Evolutionary conservation across 345 rosid species (phyloP), one percentile per base, ranked within the genome.

Genomic region (Euphorbia tirucalli): DNA sequence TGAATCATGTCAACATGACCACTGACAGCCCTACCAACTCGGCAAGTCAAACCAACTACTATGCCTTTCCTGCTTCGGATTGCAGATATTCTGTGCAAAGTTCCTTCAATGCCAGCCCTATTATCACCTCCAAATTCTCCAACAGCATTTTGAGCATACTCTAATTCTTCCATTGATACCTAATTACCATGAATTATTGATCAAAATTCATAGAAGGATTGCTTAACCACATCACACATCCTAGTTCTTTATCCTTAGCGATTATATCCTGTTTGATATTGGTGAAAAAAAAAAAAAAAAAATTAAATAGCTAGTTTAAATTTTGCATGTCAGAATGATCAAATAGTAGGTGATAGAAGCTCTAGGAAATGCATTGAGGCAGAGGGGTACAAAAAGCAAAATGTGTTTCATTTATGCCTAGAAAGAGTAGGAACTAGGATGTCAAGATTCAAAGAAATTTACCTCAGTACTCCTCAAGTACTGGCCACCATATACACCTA

Each of bases 71-170:
- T 76, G 71, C 81, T 87, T 68, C 85, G 84, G 68, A 89, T 83
- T 5, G 92, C 87, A 31, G 88, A 86, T 72, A 89, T 86, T 72
- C 89, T 80, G 31, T 89, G 95, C 84, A 89, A 72, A 66, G 89
- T 89, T 21, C 92, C 87, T 37, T 88, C 89, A 59, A 87, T 87
- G 37, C 90, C 90, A 77, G 90, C 90, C 60, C 92, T 81, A 72
- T 86, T 89, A 77, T 86, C 89, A 50, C 77, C 85, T 15, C 87
- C 85, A 52, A 89, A 89, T 54, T 83, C 88, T 69, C 88, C 90
- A 41, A 86, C 85, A 9, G 84, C 81, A 69, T 74, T 77, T 85
- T 80, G 86, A 62, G 86, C 87, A 76, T 82, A 72, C 84, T 86
- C 90, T 79, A 87, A 65, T 67, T 89, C 94, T 78, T 83, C 77